Base-by-base conservation (phyloP, 257 asterid species). In the Orobanche coerulescens region DNA sequence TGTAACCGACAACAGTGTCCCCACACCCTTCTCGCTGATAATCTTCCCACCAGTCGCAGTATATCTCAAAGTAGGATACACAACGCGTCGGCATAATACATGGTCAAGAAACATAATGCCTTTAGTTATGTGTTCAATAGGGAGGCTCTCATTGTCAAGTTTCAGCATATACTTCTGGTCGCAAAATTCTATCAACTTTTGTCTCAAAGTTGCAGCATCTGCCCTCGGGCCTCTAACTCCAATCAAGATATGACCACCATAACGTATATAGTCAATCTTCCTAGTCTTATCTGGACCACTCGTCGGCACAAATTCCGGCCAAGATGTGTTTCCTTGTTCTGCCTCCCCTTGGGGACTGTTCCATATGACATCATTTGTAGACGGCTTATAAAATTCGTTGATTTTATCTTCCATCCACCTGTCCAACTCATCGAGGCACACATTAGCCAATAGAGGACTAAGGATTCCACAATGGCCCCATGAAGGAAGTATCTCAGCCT, bases 401-500 rank as follows among this genome's bases (percentile, higher is more conserved):
- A 88, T 84, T 71, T 86, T 92, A 55, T 64, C 86, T 61, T 92
- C 97, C 95, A 92, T 86, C 95, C 95, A 92, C 9, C 78, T 84
- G 76, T 92, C 97, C 78, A 92, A 71, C 70, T 92, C 98, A 61
- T 88, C 95, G 6, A 92, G 87, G 73, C 91, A 84, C 62, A 92
- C 43, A 61, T 92, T 88, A 46, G 95, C 91, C 81, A 92, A 74
- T 62, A 92, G 84, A n/a, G 95, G 97, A 70, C 97, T 84, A 24
- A 88, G 86, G 56, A 88, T 81, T 70, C 98, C 98, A 77, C 97
- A 88, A 72, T 92, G 98, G 22, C 98, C 98, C 98, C 97, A 92
- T 1, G 94, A 88, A 64, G 98, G 98, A 24, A 51, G 71, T 49
- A 82, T 68, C 68, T 72, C 95, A 18, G 98, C 95, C 81, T 92